Evolutionary conservation across 768 basidiomycete species (phyloP), one percentile per base, ranked within the genome.

Genomic region (Melanogaster broomeanus): DNA sequence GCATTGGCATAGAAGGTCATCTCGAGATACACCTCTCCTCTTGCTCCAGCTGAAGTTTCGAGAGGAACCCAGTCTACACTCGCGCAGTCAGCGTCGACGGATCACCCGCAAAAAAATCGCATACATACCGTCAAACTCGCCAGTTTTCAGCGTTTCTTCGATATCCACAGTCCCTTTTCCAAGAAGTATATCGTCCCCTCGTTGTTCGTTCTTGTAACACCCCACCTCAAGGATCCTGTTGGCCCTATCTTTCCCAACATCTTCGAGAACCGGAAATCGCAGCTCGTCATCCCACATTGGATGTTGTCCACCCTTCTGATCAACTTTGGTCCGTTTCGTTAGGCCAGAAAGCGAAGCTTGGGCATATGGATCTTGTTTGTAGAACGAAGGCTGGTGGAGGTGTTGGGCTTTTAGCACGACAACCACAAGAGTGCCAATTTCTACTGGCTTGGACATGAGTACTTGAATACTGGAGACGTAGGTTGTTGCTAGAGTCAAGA

Each of bases 261-360:
- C 79, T 60, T 82, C 83, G 58, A 80, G 66, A 42, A 98, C 76
- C 6, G 85, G 79, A 66, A 93, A 85, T 38, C 92, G 82, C 46
- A 95, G 68, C 68, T 97, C 93, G 30, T 84, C 84, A 64, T 97
- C 94, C 93, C 94, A 98, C 52, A 86, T 82, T 2, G 95, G 95
- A 68, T 91, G 88, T 64, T 98, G 95, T 0, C 95, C 95, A 3
- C 94, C 94, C 64, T 87, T 92, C 58, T 84, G 76, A 61, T 92
- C 88, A 52, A 85, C 78, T 47, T 80, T 75, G 1, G 92, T 93
- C 51, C 80, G 80, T 62, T 89, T 83, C 45, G 79, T 84, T 16
- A 73, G 73, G 34, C 84, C 83, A 67, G 74, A 70, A 51, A 94
- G 70, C 3, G 75, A 72, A 6, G 83, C 75, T 56, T 87, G 79